phyloP scores from a whole-genome alignment of 352 stramenopile genomes.

The Phytopythium boreale region DNA sequence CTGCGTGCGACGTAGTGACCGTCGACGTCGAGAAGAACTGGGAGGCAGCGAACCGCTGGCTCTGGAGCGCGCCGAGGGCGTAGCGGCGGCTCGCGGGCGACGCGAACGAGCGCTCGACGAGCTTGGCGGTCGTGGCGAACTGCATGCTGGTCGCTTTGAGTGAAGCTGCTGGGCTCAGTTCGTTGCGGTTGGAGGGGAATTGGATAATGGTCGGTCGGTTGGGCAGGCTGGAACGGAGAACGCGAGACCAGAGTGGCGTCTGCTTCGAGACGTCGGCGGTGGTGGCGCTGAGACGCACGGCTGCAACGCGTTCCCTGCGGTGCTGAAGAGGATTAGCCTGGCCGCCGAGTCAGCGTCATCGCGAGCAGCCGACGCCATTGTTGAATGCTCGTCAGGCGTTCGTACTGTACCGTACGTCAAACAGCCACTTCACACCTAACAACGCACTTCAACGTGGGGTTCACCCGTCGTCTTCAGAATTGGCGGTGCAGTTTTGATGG shows the following conservation, averaged over 20 bases:
- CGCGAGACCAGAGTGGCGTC: too few relatives aligned
- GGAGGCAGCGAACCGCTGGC: conserved; percentile 7
- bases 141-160: neutral
- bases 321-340: neutral
- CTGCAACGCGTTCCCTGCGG: too few relatives aligned
- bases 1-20: neutral
- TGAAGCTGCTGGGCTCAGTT: neutral
- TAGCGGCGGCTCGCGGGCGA: conserved; percentile 5
- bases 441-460: neutral
- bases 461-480: neutral
- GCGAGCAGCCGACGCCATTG: neutral
- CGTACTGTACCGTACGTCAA: too few relatives aligned
- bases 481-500: conserved; percentile 1
- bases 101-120: conserved; percentile 14
- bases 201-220: neutral
- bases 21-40: conserved; percentile 16
- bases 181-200: neutral
- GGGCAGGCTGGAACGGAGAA: too few relatives aligned
- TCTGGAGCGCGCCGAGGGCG: conserved; percentile 6
- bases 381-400: neutral
- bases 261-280: too few relatives aligned
- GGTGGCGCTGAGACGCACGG: too few relatives aligned
- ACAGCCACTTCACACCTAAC: neutral
- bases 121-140: conserved; percentile 7
- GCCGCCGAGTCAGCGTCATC: neutral